Evolutionary conservation across 2,329 filamentous ascomycete species (phyloP).

Genomic region (Neonectria faginata): DNA sequence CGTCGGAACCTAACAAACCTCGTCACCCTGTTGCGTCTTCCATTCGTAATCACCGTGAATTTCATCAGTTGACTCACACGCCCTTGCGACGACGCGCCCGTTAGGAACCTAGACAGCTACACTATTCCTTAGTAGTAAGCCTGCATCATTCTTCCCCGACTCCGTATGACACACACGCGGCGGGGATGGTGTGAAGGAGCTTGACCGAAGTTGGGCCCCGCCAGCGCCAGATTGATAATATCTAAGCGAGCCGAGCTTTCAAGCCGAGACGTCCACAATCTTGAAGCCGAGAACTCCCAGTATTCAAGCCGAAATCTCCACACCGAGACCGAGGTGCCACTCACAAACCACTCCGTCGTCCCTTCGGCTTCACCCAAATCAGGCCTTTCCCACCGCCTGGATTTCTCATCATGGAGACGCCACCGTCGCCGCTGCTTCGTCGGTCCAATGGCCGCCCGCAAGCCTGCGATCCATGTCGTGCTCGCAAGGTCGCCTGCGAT

Average conservation of each 20-base stretch:
- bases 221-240: not conserved
- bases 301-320: slow-evolving; percentile 28
- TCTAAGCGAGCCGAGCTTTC: slow-evolving; percentile 22
- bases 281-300: too few relatives aligned
- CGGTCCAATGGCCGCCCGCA: slow-evolving; percentile 47
- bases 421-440: slow-evolving; percentile 37
- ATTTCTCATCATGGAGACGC: slow-evolving; percentile 30
- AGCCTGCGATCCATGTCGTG: slow-evolving; percentile 53
- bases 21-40: not conserved
- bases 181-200: not conserved
- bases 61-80: slow-evolving; percentile 38
- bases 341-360: slow-evolving; percentile 17
- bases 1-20: not conserved
- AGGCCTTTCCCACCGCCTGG: not conserved
- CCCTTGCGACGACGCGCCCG: slow-evolving; percentile 29
- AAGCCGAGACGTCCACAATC: slow-evolving; percentile 15
- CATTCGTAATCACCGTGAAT: slow-evolving; percentile 8
- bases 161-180: slow-evolving; percentile 39
- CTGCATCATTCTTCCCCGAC: slow-evolving; percentile 25
- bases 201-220: slow-evolving; percentile 18
- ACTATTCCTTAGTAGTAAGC: slow-evolving; percentile 30
- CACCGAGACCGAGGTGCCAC: slow-evolving; percentile 10
- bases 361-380: slow-evolving; percentile 20
- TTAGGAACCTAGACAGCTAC: not conserved
- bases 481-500: slow-evolving; percentile 58